Base-by-base conservation (phyloP, 371 early-diverging fungal genomes). In the Lichtheimia ornata region DNA sequence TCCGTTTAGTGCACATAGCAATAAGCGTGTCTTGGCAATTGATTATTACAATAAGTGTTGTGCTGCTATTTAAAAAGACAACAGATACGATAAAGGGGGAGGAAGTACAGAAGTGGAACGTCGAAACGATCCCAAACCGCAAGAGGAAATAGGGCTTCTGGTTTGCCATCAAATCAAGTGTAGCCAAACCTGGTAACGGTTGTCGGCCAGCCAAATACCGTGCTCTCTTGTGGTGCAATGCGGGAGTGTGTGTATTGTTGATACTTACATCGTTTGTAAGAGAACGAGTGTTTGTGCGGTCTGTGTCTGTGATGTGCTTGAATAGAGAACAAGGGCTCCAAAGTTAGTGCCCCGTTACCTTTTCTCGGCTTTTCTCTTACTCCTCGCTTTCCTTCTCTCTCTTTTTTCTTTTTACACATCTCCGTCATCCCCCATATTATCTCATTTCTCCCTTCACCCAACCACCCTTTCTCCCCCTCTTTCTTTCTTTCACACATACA, bases 101-200 rank as follows among this genome's bases (percentile, higher is more conserved):
- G 47, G 47, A 22, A 18, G 47, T 47, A 47, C 47, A 47, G 47
- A 47, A 47, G 47, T 47, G 18, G 18, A 47, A 22, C 47, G n/a
- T 47, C 11, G 47, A 47, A 47, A 47, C 47, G 22, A n/a, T 47
- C 22, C 47, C 47, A 47, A 27, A 43, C 57, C 57, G 44, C 57
- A 56, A 24, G 57, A 42, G 57, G 57, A n/a, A 56, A 56, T 56
- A 27, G 6, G 17, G 6, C 57, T 56, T 56, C 57, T 56, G 57
- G 28, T 25, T 30, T n/a, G 28, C 30, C 41, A 7, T 54, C 54
- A 54, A 54, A 54, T 40, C 40, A 40, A 54, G 54, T 41, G 54
- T 54, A 54, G 54, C 54, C 54, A 54, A 54, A 54, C 54, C 41
- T 15, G 54, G 54, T 40, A 54, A 56, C 43, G 45, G n/a, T 56